Conservation (phyloP, 305 asterid genomes). For the Rubia balearica region DNA sequence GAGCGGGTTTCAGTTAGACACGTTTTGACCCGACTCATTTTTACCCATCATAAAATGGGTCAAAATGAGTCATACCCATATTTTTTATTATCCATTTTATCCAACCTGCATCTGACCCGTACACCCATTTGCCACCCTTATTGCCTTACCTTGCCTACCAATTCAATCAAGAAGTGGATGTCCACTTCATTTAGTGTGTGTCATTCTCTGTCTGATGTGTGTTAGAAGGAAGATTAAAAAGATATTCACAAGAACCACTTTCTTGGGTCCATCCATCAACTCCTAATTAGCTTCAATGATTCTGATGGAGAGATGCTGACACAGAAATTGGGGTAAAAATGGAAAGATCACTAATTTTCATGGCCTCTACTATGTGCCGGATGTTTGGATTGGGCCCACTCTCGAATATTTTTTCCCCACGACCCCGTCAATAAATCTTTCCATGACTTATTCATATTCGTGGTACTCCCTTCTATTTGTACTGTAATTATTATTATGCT, state of each 20-base stretch:
- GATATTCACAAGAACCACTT: neutral
- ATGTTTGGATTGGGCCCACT: conserved; percentile 14
- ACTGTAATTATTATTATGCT: too few species aligned
- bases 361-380: conserved; percentile 25
- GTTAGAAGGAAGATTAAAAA: neutral
- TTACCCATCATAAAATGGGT: too few species aligned
- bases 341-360: conserved; percentile 23
- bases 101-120: too few species aligned
- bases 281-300: conserved; percentile 1
- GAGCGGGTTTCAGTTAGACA: too few species aligned
- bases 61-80: too few species aligned
- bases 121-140: too few species aligned
- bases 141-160: neutral
- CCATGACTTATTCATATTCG: neutral
- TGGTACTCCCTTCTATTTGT: too few species aligned
- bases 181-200: neutral
- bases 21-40: too few species aligned
- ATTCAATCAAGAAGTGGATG: neutral
- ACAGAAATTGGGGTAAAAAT: neutral
- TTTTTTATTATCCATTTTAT: too few species aligned
- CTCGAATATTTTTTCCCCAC: neutral
- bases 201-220: neutral
- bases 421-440: conserved; percentile 10
- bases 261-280: neutral
- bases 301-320: conserved; percentile 11